These are phyloP conservation scores for Gypsophila paniculata DNA, from an alignment of 179 eudicot genomes.

Conservation along the genomic window DNA sequence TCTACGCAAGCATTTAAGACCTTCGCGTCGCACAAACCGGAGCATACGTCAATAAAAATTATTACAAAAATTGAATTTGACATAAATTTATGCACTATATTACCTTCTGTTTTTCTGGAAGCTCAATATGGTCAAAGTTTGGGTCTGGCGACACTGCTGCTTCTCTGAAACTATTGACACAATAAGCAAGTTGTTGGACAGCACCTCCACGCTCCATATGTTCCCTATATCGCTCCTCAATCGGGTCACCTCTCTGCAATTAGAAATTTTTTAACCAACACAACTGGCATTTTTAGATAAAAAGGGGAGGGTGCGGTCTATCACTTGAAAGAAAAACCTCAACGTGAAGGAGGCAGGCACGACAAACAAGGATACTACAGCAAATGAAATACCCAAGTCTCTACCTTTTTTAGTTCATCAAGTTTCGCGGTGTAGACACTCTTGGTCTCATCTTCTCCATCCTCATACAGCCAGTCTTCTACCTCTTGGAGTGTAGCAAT, in stretches of 20 bases:
- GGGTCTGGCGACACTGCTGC: slow-evolving; percentile 69
- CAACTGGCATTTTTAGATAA: too few species aligned
- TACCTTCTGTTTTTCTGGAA: slow-evolving; percentile 79
- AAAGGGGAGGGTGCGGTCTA: too few species aligned
- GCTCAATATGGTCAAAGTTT: slow-evolving; percentile 81
- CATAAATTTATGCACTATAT: too few species aligned
- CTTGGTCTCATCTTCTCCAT: slow-evolving; percentile 91
- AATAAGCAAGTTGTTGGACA: slow-evolving; percentile 45
- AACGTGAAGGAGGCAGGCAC: too few species aligned
- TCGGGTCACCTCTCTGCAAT: slow-evolving; percentile 80
- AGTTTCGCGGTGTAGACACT: slow-evolving; percentile 85
- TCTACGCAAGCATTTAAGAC: slow-evolving; percentile 61
- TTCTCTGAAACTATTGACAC: slow-evolving; percentile 63
- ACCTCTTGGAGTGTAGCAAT: slow-evolving; percentile 65
- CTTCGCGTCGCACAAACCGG: slow-evolving; percentile 33
- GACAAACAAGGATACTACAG: too few species aligned
- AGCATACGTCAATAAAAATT: too few species aligned
- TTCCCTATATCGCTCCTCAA: slow-evolving; percentile 81
- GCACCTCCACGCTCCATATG: slow-evolving; percentile 53
- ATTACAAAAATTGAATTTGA: too few species aligned
- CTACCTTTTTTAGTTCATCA: slow-evolving; percentile 87
- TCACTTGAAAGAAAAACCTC: too few species aligned
- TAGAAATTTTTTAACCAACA: too few species aligned
- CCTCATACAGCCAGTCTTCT: slow-evolving; percentile 95
- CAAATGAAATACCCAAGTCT: not conserved